Conservation (phyloP, 1,284 basidiomycete genomes). For the Leccinum ambiguum region DNA sequence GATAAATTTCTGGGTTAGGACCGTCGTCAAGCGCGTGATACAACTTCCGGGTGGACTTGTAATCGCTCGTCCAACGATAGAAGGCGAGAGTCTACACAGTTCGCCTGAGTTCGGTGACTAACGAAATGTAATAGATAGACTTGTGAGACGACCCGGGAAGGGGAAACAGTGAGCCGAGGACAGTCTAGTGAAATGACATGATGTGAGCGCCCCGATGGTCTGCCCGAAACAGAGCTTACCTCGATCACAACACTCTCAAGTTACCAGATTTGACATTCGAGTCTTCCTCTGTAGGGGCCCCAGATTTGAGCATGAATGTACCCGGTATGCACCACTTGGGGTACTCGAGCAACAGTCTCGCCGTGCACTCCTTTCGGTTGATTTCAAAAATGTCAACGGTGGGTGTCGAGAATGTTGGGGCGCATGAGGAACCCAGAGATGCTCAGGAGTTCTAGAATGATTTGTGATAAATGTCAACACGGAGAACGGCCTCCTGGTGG, state of each 20-base stretch:
- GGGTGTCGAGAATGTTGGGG: conserved; percentile 74
- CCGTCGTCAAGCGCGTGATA: conserved; percentile 78
- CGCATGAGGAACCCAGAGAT: conserved; percentile 82
- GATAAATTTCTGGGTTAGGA: conserved; percentile 81
- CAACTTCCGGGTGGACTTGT: conserved; percentile 77
- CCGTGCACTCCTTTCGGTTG: conserved; percentile 89
- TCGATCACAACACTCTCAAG: conserved; percentile 81
- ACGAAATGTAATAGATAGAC: conserved; percentile 64
- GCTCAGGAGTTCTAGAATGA: conserved; percentile 74
- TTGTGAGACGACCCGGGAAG: conserved; percentile 54
- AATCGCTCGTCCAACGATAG: conserved; percentile 93
- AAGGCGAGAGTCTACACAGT: conserved; percentile 82
- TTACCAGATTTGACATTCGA: conserved; percentile 68
- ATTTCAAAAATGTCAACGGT: conserved; percentile 88
- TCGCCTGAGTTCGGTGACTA: conserved; percentile 79
- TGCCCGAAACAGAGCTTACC: conserved; percentile 38
- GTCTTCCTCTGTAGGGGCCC: conserved; percentile 48
- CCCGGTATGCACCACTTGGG: conserved; percentile 67
- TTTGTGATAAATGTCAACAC: conserved; percentile 39
- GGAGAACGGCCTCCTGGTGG: background rate
- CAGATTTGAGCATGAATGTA: conserved; percentile 78
- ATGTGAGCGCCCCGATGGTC: conserved; percentile 1
- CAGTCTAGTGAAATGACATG: conserved; percentile 45
- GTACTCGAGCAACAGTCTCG: conserved; percentile 83
- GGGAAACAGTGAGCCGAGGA: conserved; percentile 75